phyloP scores from a whole-genome alignment of 306 rosid genomes.

The Dryas octopetala region DNA sequence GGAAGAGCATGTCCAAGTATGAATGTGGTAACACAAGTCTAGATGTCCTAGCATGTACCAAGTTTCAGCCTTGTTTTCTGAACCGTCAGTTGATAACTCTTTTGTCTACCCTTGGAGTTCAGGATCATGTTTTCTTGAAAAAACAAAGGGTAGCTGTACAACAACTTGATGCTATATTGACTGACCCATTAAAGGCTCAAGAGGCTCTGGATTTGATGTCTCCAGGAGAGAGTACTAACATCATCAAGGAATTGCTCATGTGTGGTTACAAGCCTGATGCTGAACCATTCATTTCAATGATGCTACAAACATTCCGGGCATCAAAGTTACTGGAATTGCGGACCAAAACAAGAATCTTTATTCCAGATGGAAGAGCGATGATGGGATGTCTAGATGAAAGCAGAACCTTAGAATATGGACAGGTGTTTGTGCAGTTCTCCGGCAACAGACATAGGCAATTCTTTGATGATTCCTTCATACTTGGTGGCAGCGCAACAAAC shows the following conservation, averaged over 20 bases:
- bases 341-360: conserved; percentile 55
- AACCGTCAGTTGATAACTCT: conserved; percentile 79
- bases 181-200: conserved; percentile 63
- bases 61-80: conserved; percentile 68
- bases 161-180: conserved; percentile 59
- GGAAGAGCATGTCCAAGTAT: conserved; percentile 77
- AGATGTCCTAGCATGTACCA: conserved; percentile 73
- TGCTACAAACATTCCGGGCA: conserved; percentile 78
- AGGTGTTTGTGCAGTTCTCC: conserved; percentile 73
- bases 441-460: conserved; percentile 26
- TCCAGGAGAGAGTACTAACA: conserved; percentile 68
- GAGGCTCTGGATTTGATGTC: conserved; percentile 75
- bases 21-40: conserved; percentile 53
- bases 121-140: conserved; percentile 55
- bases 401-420: conserved; percentile 64
- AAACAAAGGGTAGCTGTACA: conserved; percentile 59
- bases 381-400: conserved; percentile 97
- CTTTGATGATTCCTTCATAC: conserved; percentile 20
- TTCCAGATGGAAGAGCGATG: conserved; percentile 85
- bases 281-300: conserved; percentile 87
- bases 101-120: conserved; percentile 72
- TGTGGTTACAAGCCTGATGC: conserved; percentile 74
- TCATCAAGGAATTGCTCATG: conserved; percentile 68
- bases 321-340: conserved; percentile 69
- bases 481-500: conserved; percentile 10